phyloP scores from a whole-genome alignment of 345 rosid species.

The Salix udensis region DNA sequence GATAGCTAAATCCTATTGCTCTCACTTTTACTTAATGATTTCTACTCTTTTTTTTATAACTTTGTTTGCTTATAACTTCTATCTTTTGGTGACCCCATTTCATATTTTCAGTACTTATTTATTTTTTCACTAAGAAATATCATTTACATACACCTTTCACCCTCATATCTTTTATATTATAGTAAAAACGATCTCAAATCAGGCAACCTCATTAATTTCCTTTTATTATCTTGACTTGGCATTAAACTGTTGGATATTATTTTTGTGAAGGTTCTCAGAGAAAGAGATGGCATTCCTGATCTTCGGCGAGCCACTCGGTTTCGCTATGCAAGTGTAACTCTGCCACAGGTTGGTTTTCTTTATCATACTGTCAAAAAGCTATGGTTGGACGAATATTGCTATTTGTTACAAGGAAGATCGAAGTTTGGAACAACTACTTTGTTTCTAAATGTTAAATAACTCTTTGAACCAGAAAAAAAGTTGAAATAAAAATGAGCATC shows the following conservation, averaged over 20 bases:
- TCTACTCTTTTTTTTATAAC: constrained; percentile 5
- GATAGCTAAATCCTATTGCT: neutral
- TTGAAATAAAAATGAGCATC: neutral
- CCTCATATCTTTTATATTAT: too few relatives aligned
- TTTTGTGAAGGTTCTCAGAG: constrained; percentile 63
- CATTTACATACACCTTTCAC: too few relatives aligned
- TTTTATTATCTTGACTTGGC: neutral
- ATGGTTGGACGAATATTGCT: neutral
- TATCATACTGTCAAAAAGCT: neutral
- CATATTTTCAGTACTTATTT: neutral
- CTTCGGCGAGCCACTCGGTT: constrained; percentile 80
- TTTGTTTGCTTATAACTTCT: constrained; percentile 3
- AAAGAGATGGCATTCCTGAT: constrained; percentile 89
- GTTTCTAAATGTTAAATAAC: constrained; percentile 6
- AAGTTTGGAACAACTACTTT: constrained; percentile 10
- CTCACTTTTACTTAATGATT: neutral
- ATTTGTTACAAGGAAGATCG: constrained; percentile 9
- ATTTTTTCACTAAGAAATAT: neutral
- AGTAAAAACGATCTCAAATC: neutral
- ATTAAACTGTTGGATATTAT: constrained; percentile 11
- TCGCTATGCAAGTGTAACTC: constrained; percentile 68
- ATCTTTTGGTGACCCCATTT: neutral
- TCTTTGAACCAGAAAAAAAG: constrained; percentile 6
- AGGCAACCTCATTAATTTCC: neutral
- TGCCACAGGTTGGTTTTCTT: constrained; percentile 70